Conservation (phyloP, 2,329 filamentous ascomycete species). For the Apiospora phragmitis region DNA sequence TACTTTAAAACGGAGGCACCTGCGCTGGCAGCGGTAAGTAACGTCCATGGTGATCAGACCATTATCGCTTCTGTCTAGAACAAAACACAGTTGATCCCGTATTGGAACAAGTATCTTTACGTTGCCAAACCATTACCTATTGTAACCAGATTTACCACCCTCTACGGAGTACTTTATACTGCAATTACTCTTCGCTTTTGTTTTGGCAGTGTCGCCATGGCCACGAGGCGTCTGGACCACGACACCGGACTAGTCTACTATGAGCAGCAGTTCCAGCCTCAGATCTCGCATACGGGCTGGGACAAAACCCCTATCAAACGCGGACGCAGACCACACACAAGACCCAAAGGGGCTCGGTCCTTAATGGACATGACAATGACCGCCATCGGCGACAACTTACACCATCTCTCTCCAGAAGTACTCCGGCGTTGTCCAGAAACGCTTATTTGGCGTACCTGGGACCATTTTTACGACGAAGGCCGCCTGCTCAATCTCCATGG, state of each 20-base stretch:
- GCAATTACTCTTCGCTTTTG: too few relatives aligned
- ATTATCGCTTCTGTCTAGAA: neutral
- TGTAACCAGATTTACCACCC: too few relatives aligned
- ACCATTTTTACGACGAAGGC: neutral
- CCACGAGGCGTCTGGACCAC: neutral
- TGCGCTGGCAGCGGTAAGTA: too few relatives aligned
- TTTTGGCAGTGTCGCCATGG: neutral
- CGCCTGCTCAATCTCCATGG: neutral
- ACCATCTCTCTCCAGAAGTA: neutral
- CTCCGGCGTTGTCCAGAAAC: neutral
- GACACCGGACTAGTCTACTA: neutral
- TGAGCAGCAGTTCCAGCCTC: neutral
- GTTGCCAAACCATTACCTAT: neutral
- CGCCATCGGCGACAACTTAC: neutral
- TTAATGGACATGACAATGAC: neutral
- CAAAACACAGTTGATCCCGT: too few relatives aligned
- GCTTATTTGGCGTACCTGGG: neutral
- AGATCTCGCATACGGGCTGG: neutral
- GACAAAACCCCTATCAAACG: neutral
- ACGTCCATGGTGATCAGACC: too few relatives aligned
- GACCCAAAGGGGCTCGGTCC: neutral
- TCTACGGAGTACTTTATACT: too few relatives aligned
- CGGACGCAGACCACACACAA: neutral
- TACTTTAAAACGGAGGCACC: too few relatives aligned
- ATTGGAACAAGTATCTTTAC: neutral